Base-by-base conservation (phyloP, 164 flowering plant species). In the Magnolia kwangsiensis region DNA sequence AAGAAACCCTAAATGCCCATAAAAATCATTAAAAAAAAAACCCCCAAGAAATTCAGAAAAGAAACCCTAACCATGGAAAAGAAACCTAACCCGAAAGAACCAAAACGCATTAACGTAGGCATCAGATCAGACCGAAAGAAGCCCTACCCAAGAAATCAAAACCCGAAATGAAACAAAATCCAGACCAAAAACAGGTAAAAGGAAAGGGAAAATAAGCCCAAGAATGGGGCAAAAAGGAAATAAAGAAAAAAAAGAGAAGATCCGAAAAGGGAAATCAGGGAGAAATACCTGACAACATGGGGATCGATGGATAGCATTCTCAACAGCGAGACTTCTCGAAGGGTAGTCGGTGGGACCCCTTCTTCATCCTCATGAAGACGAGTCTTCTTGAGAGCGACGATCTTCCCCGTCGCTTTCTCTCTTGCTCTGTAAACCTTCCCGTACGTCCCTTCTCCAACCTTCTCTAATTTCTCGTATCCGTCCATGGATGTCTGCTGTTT, bases 361-460 rank as follows among this genome's bases (percentile, higher is more conserved):
- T 94, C 97, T 0, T 91, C 95, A 75, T 94, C 97, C 81, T 94
- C 98, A 27, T 90, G 97, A 71, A 92, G 98, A 14, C 90, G 88
- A 1, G 97, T 92, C 87, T 94, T 96, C 95, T 96, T 94, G 63
- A 94, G 85, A 19, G 99, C 99, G 0, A 96, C 98, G 77, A 92
- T 96, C 83, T 87, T 89, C 4, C 98, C 99, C 0, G 97, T 92
- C 0, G 91, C 85, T 71, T 75, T 91, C 74, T 96, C 99, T 69
- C 91, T 83, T 0, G 97, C 97, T 77, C 90, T 82, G 83, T 96
- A 96, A 8, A 96, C 99, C 85, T 96, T 96, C 50, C 98, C 98
- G 81, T 96, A 96, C 0, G 98, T 96, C 18, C 99, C 99, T 80
- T 96, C 99, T 37, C 99, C 99, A 0, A 96, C 99, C 78, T 96